Evolutionary conservation across 306 rosid species (phyloP), one percentile per base, ranked within the genome.

Genomic region (Quercus variabilis): DNA sequence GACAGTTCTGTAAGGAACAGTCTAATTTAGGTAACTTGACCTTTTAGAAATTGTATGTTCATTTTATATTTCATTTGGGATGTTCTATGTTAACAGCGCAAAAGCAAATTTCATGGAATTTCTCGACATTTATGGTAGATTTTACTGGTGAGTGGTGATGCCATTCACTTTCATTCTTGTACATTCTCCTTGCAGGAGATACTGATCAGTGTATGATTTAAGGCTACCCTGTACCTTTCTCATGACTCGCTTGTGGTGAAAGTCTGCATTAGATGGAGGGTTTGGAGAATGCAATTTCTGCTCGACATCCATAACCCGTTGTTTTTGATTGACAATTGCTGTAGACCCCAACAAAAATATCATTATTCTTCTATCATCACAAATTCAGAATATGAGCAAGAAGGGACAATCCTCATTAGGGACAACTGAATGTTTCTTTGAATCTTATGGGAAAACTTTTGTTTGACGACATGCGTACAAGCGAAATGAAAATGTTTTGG

Each of bases 151-250:
- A 71, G 10, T 19, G 54, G 25, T 54, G 33, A 71, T 76, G 69
- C 56, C 73, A 73, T 80, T 80, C 70, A 26, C 8, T 38, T 65
- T 83, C 74, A 71, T 33, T 78, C 74, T 30, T 88, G 84, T 83
- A 76, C 77, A 78, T 83, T 78, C 43, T 72, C 73, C 11, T 64
- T 64, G 43, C 70, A 59, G 65, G 65, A 59, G 43, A 64, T 15
- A 64, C 43, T 15, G 10, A 30, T 41, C 46, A 41, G 15, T 5
- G 43, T 63, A 14, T 14, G 41, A 14, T 64, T 62, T 62, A 31
- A 28, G 20, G 69, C 69, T 63, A 28, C 41, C 38, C 28, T 63
- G 10, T 63, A 63, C 69, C 2, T 63, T 49, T 28, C 69, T 63
- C 15, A 20, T 28, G 70, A 17, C 31, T 23, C 33, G 23, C 11